These are phyloP conservation scores for Coemansia brasiliensis DNA, from an alignment of 192 early-diverging fungal species.

Conservation along the genomic window DNA sequence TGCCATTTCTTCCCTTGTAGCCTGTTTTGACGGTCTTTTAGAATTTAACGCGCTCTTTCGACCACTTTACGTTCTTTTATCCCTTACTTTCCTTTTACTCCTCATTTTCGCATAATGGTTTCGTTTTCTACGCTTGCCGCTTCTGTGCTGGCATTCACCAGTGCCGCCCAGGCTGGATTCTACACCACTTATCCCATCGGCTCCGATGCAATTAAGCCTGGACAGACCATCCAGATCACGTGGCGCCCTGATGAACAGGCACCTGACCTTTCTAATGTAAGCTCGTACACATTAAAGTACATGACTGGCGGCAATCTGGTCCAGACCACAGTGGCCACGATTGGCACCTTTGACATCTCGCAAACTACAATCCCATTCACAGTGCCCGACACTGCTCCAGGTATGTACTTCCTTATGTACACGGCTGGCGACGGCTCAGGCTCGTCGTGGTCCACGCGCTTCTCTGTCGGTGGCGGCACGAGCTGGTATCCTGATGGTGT, in stretches of 20 bases:
- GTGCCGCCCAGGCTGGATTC: slow-evolving; percentile 47
- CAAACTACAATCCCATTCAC: slow-evolving; percentile 31
- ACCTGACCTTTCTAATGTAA: slow-evolving; percentile 29
- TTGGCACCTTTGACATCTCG: slow-evolving; percentile 45
- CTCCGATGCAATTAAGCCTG: slow-evolving; percentile 30
- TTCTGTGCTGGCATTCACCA: slow-evolving; percentile 29
- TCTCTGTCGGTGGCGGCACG: slow-evolving; percentile 47
- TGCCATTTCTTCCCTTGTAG: background rate
- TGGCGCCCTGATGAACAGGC: slow-evolving; percentile 30
- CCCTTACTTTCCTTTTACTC: slow-evolving; percentile 5
- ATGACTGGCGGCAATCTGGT: slow-evolving; percentile 54
- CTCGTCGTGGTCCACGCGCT: slow-evolving; percentile 55
- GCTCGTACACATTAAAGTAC: slow-evolving; percentile 44
- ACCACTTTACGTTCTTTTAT: slow-evolving; percentile 1
- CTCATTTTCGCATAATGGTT: slow-evolving; percentile 25
- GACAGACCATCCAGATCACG: slow-evolving; percentile 43
- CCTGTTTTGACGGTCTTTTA: no score
- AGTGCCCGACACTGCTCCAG: slow-evolving; percentile 47
- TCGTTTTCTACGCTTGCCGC: slow-evolving; percentile 34
- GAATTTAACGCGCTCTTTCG: background rate
- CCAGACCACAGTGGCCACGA: slow-evolving; percentile 47
- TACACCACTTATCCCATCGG: slow-evolving; percentile 55
- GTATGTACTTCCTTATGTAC: slow-evolving; percentile 57
- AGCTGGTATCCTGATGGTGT: slow-evolving; percentile 52
- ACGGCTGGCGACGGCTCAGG: slow-evolving; percentile 37